Evolutionary conservation across 1,284 basidiomycete species (phyloP).

Genomic region (Pisolithus thermaeus): DNA sequence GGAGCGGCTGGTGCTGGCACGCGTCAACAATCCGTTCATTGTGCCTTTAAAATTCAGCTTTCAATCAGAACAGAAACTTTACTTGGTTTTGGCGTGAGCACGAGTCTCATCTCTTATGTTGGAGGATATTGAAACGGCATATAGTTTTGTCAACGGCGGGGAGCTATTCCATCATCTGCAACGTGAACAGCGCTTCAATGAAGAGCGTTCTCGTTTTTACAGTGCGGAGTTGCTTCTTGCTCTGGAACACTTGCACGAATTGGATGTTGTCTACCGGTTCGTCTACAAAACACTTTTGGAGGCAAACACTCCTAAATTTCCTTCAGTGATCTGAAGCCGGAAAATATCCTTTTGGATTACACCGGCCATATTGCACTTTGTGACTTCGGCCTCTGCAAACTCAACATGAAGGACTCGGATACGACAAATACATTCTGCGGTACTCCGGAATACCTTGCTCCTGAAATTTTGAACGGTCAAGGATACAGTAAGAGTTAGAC

Average conservation of each 20-base stretch:
- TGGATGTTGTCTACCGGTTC: constrained; percentile 94
- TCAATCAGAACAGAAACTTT: constrained; percentile 95
- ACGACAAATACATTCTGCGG: constrained; percentile 99
- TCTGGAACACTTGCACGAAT: constrained; percentile 92
- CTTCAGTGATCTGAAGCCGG: constrained; percentile 85
- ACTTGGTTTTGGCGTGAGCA: constrained; percentile 92
- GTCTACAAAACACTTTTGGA: constrained; percentile 13
- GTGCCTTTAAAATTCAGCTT: constrained; percentile 98
- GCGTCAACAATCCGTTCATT: constrained; percentile 96
- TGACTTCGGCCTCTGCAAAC: constrained; percentile 96
- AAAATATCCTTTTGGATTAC: constrained; percentile 96
- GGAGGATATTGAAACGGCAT: constrained; percentile 5
- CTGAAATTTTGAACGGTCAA: constrained; percentile 90
- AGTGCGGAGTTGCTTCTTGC: constrained; percentile 94
- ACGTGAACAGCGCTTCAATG: constrained; percentile 93
- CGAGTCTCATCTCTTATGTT: constrained; percentile 13
- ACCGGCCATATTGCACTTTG: constrained; percentile 98
- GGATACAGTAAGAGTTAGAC: constrained; percentile 70
- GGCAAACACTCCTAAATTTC: background rate
- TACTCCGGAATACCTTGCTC: constrained; percentile 95
- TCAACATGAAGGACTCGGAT: constrained; percentile 97
- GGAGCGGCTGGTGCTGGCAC: constrained; percentile 90
- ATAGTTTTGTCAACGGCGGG: constrained; percentile 93
- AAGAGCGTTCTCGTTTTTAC: constrained; percentile 92
- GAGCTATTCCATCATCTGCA: constrained; percentile 98